phyloP scores from a whole-genome alignment of 1,139 yeast genomes.

The Hyphopichia buzzinii region DNA sequence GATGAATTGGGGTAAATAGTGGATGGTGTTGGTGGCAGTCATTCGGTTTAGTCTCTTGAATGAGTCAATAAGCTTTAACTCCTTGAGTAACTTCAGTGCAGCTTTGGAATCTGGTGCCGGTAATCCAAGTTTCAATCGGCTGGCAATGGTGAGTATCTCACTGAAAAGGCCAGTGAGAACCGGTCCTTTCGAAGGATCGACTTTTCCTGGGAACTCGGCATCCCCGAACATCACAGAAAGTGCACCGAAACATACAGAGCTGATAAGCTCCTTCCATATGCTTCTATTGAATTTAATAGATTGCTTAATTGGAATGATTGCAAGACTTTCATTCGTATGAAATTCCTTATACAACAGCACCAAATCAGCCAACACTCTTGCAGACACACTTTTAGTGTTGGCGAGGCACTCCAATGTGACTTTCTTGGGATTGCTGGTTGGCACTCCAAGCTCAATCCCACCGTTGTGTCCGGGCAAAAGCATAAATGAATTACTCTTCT shows the following conservation, averaged over 20 bases:
- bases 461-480: slow-evolving; percentile 8
- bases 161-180: slow-evolving; percentile 18
- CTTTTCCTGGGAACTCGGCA: slow-evolving; percentile 12
- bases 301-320: background rate
- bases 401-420: slow-evolving; percentile 1
- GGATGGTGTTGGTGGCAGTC: slow-evolving; percentile 6
- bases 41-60: slow-evolving; percentile 6
- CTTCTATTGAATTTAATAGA: slow-evolving; percentile 5
- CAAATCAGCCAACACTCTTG: background rate
- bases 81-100: slow-evolving; percentile 12
- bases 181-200: slow-evolving; percentile 9
- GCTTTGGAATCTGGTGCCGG: slow-evolving; percentile 10
- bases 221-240: slow-evolving; percentile 22
- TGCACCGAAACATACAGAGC: slow-evolving; percentile 15
- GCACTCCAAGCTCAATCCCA: background rate
- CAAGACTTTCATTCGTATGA: background rate
- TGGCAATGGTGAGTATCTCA: slow-evolving; percentile 16
- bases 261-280: slow-evolving; percentile 15
- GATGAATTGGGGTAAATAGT: slow-evolving; percentile 14
- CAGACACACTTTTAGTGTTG: slow-evolving; percentile 1
- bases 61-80: slow-evolving; percentile 11
- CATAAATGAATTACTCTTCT: too few relatives aligned
- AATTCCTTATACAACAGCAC: background rate
- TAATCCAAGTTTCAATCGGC: slow-evolving; percentile 6
- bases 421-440: background rate